Conservation (phyloP, 768 basidiomycete species). For the Dictyophora rubrovolvata region DNA sequence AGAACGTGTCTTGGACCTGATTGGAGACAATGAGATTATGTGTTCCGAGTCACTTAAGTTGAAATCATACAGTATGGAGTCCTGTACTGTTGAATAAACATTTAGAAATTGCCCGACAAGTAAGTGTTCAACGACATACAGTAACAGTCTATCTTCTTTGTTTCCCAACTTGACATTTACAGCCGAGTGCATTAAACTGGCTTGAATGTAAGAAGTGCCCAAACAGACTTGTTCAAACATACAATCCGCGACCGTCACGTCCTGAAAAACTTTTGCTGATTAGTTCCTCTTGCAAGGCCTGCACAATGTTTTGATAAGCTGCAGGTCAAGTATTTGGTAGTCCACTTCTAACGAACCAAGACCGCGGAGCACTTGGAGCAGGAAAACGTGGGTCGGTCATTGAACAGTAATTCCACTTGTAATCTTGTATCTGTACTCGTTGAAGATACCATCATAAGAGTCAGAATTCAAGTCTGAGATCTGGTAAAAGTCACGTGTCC, state of each 20-base stretch:
- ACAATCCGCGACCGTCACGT: slow-evolving; percentile 75
- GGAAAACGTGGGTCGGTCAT: slow-evolving; percentile 56
- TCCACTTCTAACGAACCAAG: slow-evolving; percentile 37
- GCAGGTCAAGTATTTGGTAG: slow-evolving; percentile 1
- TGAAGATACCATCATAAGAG: not conserved
- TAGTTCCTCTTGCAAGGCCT: slow-evolving; percentile 76
- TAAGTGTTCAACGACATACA: slow-evolving; percentile 32
- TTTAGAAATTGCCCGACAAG: not conserved
- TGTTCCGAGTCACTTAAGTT: not conserved
- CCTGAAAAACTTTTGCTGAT: slow-evolving; percentile 82
- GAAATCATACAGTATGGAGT: slow-evolving; percentile 6
- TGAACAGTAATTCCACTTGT: slow-evolving; percentile 53
- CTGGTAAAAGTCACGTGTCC: too few species aligned
- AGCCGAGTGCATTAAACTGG: slow-evolving; percentile 67
- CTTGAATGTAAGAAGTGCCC: not conserved
- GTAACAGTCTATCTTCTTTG: slow-evolving; percentile 62
- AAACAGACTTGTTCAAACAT: slow-evolving; percentile 22
- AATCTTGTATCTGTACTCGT: slow-evolving; percentile 35
- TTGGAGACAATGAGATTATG: not conserved
- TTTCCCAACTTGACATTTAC: slow-evolving; percentile 64
- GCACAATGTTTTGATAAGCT: not conserved
- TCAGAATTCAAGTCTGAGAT: not conserved
- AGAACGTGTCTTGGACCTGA: slow-evolving; percentile 65
- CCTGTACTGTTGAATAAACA: slow-evolving; percentile 2
- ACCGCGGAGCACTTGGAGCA: slow-evolving; percentile 63